These are phyloP conservation scores for Saitozyma sp. DNA, from an alignment of 768 basidiomycete genomes.

Conservation along the genomic window DNA sequence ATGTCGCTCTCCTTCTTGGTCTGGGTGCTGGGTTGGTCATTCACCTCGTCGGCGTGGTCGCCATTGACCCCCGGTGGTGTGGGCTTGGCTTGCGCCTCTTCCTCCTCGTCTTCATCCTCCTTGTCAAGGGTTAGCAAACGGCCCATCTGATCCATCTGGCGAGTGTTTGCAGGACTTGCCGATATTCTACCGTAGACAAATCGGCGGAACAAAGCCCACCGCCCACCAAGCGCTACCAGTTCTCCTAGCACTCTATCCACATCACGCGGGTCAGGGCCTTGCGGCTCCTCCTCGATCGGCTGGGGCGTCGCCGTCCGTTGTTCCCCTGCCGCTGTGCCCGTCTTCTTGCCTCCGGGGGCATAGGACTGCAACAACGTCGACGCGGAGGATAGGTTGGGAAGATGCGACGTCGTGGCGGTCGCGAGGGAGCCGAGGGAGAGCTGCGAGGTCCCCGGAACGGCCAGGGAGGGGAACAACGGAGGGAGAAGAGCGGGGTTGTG, in stretches of 20 bases:
- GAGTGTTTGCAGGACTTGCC: constrained; percentile 52
- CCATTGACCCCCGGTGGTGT: neutral
- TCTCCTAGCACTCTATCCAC: constrained; percentile 89
- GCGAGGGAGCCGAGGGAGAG: constrained; percentile 32
- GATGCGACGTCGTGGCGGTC: constrained; percentile 34
- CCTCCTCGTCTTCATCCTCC: constrained; percentile 5
- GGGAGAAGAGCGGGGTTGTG: constrained; percentile 38
- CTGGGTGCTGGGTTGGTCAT: neutral
- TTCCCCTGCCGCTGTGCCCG: constrained; percentile 1
- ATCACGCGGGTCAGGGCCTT: constrained; percentile 76
- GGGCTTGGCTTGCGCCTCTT: neutral
- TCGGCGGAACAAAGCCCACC: constrained; percentile 87
- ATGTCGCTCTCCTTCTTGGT: constrained; percentile 17
- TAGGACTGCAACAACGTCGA: constrained; percentile 44
- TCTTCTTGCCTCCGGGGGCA: constrained; percentile 38
- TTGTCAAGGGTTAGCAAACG: neutral
- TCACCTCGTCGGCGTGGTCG: neutral
- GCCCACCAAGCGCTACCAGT: constrained; percentile 79
- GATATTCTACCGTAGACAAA: constrained; percentile 75
- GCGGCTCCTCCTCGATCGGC: constrained; percentile 52
- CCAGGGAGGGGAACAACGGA: constrained; percentile 37
- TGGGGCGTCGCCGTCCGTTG: constrained; percentile 11
- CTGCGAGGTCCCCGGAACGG: constrained; percentile 27
- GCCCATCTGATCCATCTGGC: neutral
- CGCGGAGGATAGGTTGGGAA: constrained; percentile 46